Base-by-base conservation (phyloP, 306 rosid species). In the Gleditsia sinensis region DNA sequence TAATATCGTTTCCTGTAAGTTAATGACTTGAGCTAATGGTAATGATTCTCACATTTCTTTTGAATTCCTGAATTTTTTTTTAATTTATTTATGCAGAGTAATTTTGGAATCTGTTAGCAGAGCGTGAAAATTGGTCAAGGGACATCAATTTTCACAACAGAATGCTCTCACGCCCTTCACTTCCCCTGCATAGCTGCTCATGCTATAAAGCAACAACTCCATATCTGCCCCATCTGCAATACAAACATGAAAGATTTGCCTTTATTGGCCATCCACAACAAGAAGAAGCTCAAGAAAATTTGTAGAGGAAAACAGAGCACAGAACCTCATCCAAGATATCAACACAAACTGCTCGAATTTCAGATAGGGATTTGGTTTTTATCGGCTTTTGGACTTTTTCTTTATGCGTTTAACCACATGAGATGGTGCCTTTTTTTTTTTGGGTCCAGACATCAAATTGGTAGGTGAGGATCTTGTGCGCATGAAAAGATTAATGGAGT, bases 141-240 rank as follows among this genome's bases (percentile, higher is more conserved):
- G 56, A 92, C 88, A 0, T 97, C 99, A 23, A 94, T 92, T 76
- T 90, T 92, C 86, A 94, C 98, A 7, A 90, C 99, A 11, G 98
- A 94, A 73, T 94, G 99, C 67, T 94, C 96, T 11, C 99, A 94
- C 74, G 78, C 87, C 3, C 92, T 94, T 62, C 99, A 94, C 70
- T 94, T 90, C 69, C 95, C 92, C 51, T 94, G 99, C 76, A 81
- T 94, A 53, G 81, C 97, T 0, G 42, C 86, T 7, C 94, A 86
- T 45, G 85, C 78, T 37, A 90, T 83, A 76, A 87, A 67, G 83
- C 70, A 86, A 21, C 92, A 84, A 6, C 69, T 78, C 12, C 78
- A 80, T 37, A 64, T 76, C n/a, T 94, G 99, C 42, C 99, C 99
- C 0, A 89, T 92, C 30, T 94, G 99, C 84, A 79, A 74, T 77